Evolutionary conservation across 768 basidiomycete genomes (phyloP).

Genomic region (Kwoniella heveanensis): DNA sequence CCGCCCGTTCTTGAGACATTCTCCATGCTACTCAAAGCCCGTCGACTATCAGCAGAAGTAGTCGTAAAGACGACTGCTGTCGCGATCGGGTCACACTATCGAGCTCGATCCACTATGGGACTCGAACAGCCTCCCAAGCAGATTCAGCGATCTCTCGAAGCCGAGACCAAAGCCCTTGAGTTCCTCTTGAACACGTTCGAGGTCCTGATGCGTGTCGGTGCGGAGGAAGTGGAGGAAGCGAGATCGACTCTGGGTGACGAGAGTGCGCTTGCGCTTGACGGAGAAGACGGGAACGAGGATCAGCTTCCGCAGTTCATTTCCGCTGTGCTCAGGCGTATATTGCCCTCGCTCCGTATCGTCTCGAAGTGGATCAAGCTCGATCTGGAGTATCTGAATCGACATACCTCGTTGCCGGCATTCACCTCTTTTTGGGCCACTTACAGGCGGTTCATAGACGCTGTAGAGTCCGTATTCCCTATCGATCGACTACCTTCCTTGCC

Average conservation of each 20-base stretch:
- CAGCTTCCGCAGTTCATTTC: constrained; percentile 64
- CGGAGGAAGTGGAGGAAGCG: constrained; percentile 33
- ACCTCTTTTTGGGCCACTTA: constrained; percentile 71
- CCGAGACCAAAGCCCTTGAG: constrained; percentile 68
- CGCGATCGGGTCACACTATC: constrained; percentile 80
- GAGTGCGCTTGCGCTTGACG: constrained; percentile 30
- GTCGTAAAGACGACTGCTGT: constrained; percentile 75
- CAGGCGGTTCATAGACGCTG: constrained; percentile 65
- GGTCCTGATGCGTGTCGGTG: constrained; percentile 67
- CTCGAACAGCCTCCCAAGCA: constrained; percentile 24
- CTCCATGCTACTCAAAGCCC: constrained; percentile 65
- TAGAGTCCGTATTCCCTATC: constrained; percentile 70
- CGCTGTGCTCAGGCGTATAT: constrained; percentile 77
- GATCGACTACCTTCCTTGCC: constrained; percentile 64
- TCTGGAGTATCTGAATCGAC: constrained; percentile 65
- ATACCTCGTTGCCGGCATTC: constrained; percentile 34
- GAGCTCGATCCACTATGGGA: constrained; percentile 60
- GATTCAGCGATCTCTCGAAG: constrained; percentile 52
- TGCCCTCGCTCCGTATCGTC: constrained; percentile 82
- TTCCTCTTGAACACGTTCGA: constrained; percentile 71
- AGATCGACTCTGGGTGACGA: constrained; percentile 6
- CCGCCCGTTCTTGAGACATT: constrained; percentile 61
- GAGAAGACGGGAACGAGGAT: constrained; percentile 19
- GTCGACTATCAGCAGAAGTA: constrained; percentile 71
- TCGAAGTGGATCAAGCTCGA: constrained; percentile 87